These are phyloP conservation scores for Cornus controversa DNA, from an alignment of 148 eudicot genomes.

Conservation along the genomic window DNA sequence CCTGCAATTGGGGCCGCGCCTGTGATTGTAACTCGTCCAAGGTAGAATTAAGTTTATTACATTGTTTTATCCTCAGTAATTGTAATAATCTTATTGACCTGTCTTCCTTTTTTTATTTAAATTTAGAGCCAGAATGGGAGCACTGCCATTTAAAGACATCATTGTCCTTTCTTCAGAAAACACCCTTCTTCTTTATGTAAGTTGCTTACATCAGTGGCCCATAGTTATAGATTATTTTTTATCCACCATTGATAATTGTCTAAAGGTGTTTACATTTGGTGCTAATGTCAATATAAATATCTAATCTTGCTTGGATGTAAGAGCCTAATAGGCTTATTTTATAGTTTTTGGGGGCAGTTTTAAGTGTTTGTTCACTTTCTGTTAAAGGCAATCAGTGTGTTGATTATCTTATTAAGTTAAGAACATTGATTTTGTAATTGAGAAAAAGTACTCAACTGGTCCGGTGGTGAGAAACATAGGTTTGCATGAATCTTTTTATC, in stretches of 20 bases:
- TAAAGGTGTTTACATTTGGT: no score
- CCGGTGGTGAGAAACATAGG: background rate
- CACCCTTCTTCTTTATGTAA: constrained; percentile 79
- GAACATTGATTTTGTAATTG: no score
- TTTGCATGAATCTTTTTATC: background rate
- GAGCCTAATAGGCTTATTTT: no score
- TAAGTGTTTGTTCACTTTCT: no score
- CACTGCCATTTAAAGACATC: constrained; percentile 66
- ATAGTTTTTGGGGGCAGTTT: no score
- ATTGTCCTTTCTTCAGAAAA: constrained; percentile 71
- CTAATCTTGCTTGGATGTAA: no score
- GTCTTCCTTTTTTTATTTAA: background rate
- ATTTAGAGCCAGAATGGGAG: constrained; percentile 59
- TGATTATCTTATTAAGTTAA: no score
- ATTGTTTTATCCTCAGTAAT: constrained; percentile 12
- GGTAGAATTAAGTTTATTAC: constrained; percentile 36
- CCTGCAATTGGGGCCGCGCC: constrained; percentile 92
- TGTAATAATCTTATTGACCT: background rate
- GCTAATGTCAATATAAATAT: no score
- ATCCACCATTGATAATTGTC: background rate
- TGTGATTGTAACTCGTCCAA: constrained; percentile 76
- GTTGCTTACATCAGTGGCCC: constrained; percentile 24
- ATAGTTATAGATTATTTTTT: background rate
- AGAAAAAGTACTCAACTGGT: no score
- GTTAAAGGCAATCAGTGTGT: no score